Evolutionary conservation across 768 basidiomycete species (phyloP).

Genomic region (Lactifluus echinatus): DNA sequence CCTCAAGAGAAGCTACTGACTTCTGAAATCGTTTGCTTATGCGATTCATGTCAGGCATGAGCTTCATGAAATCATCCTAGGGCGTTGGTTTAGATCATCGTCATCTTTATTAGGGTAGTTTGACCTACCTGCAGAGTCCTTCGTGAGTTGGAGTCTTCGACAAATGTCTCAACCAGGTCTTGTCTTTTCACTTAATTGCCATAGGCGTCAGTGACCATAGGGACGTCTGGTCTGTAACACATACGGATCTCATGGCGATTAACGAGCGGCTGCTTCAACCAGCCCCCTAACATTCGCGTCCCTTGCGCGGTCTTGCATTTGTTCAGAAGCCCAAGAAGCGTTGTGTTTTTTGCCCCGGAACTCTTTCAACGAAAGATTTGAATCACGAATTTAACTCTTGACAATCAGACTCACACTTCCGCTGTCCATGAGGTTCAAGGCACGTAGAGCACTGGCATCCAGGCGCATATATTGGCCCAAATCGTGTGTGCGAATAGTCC

Average conservation of each 20-base stretch:
- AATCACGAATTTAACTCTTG: not conserved
- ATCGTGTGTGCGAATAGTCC: conserved; percentile 78
- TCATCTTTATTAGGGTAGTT: not conserved
- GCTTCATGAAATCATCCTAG: conserved; percentile 79
- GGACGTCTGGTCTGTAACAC: conserved; percentile 22
- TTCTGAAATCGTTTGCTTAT: conserved; percentile 89
- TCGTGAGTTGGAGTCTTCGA: conserved; percentile 68
- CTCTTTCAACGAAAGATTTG: conserved; percentile 30
- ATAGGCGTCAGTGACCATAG: not conserved
- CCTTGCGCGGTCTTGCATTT: conserved; percentile 97
- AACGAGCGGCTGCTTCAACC: conserved; percentile 94
- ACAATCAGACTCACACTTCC: conserved; percentile 29
- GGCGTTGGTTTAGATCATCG: not conserved
- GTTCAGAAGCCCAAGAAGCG: conserved; percentile 82
- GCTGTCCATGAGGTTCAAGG: conserved; percentile 74
- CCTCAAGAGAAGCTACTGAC: conserved; percentile 75
- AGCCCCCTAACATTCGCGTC: conserved; percentile 73
- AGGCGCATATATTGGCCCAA: conserved; percentile 92
- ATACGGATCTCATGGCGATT: conserved; percentile 88
- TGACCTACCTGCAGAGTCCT: conserved; percentile 57
- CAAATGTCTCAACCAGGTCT: conserved; percentile 77
- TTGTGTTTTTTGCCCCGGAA: conserved; percentile 69
- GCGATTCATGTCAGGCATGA: conserved; percentile 91
- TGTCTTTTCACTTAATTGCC: conserved; percentile 63
- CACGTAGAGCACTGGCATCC: conserved; percentile 89